A percentile compares a stretch with the other conserved stretches of the same genome.
These are phyloP conservation scores for Penicillium concentricum DNA, from an alignment of 2,329 filamentous ascomycete genomes.

Conservation along the genomic window DNA sequence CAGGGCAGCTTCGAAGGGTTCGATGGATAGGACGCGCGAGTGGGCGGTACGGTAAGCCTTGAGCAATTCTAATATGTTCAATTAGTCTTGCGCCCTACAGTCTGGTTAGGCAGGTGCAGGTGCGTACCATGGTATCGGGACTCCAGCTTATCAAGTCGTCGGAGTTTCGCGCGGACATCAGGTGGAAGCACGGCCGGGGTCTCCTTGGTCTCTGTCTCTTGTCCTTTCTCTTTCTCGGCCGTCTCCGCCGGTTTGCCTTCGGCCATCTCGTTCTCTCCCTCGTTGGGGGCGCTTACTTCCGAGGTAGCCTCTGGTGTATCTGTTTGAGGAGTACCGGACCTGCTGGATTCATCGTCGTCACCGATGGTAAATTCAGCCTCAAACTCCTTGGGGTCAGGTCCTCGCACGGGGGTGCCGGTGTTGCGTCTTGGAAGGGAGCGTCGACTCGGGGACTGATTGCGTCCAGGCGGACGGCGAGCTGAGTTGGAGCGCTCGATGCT, in stretches of 20 bases:
- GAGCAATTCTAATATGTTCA: slow-evolving; percentile 66
- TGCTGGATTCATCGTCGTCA: slow-evolving; percentile 70
- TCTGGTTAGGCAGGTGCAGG: slow-evolving; percentile 6
- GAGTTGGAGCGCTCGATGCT: slow-evolving; percentile 47
- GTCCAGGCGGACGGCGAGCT: slow-evolving; percentile 36
- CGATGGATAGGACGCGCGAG: slow-evolving; percentile 78
- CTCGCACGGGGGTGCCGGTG: slow-evolving; percentile 50
- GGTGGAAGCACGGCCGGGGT: slow-evolving; percentile 61
- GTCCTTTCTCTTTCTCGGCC: slow-evolving; percentile 18
- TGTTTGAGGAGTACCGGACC: slow-evolving; percentile 58
- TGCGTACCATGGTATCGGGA: slow-evolving; percentile 74
- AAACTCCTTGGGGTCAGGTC: slow-evolving; percentile 82
- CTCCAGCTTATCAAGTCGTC: slow-evolving; percentile 88
- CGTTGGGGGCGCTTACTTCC: slow-evolving; percentile 17
- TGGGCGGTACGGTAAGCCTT: slow-evolving; percentile 92
- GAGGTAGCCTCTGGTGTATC: slow-evolving; percentile 40
- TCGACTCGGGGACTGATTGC: slow-evolving; percentile 30
- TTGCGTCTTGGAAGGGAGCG: slow-evolving; percentile 37
- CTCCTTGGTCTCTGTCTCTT: slow-evolving; percentile 22
- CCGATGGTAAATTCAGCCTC: slow-evolving; percentile 84
- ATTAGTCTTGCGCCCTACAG: neutral
- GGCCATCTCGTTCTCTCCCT: slow-evolving; percentile 23
- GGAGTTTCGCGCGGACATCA: slow-evolving; percentile 72
- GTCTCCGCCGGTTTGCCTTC: slow-evolving; percentile 20
- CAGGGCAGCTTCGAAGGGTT: slow-evolving; percentile 87